A percentile compares a stretch with the other conserved stretches of the same genome.
phyloP scores from a whole-genome alignment of 352 stramenopile species.

The Stramenopiles sp. region DNA sequence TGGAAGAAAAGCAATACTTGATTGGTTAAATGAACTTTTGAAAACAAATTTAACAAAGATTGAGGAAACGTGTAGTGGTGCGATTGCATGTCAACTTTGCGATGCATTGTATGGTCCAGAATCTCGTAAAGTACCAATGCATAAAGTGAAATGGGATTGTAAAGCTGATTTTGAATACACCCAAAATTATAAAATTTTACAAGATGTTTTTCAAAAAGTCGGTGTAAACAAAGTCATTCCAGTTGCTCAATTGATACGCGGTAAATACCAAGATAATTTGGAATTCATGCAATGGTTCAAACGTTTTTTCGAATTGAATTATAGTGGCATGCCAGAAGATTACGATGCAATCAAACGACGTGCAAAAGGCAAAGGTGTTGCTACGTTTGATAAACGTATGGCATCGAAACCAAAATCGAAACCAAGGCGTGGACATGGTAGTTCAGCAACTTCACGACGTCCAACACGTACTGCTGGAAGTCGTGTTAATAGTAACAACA shows the following conservation, averaged over 20 bases:
- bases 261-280: conserved; percentile 99
- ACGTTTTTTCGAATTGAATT: conserved; percentile 67
- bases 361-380: conserved; percentile 75
- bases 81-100: conserved; percentile 89
- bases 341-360: conserved; percentile 80
- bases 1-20: conserved; percentile 83
- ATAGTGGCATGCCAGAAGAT: conserved; percentile 33
- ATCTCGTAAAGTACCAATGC: conserved; percentile 76
- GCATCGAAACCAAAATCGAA: not conserved
- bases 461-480: not conserved
- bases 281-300: conserved; percentile 99
- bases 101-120: conserved; percentile 68
- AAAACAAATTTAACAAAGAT: conserved; percentile 82
- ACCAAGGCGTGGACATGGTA: not conserved
- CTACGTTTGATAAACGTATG: not conserved
- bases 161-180: conserved; percentile 95
- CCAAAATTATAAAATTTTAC: conserved; percentile 98
- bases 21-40: conserved; percentile 94
- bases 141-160: conserved; percentile 86
- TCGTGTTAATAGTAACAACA: too few relatives aligned
- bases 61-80: conserved; percentile 84
- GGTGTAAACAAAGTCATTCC: conserved; percentile 83
- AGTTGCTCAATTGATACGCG: conserved; percentile 88
- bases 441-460: not conserved
- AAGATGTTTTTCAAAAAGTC: conserved; percentile 84